Base-by-base conservation (phyloP, 768 basidiomycete genomes). In the Lentinus brumalis region DNA sequence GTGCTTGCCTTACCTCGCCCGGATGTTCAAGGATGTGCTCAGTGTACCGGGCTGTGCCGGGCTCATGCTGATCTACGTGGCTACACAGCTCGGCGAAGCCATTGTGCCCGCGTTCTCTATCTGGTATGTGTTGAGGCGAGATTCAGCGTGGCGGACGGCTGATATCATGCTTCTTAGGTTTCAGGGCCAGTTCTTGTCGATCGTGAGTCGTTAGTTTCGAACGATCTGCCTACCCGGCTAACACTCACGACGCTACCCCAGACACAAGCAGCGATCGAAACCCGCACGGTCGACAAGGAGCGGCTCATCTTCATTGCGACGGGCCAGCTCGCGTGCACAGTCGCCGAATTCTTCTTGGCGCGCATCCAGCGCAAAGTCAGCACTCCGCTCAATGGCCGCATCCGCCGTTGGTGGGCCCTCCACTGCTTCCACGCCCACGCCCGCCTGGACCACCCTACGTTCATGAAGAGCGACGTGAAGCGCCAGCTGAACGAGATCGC, bases 361-460 rank as follows among this genome's bases (percentile, higher is more conserved):
- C 74, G 80, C 60, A 67, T 68, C 51, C 77, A 75, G 30, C 6
- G 7, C 11, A 26, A 29, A n/a, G 30, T 57, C 11, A 42, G 38
- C 4, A n/a, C 4, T 18, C 85, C 84, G 1, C 80, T 92, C 56
- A 83, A 85, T 62, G 70, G 69, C 38, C 78, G 82, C 39, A 86
- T 90, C 67, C 85, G 84, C 61, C 79, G 76, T 55, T 81, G 81
- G 71, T 91, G 86, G 68, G 78, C 85, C 2, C 71, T 80, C 11
- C 86, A 86, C 62, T 82, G 83, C 53, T 91, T 90, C 71, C 76
- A 77, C 31, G 86, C 87, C 12, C 81, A 87, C 71, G 84, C 83
- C n/a, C 83, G 91, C 5, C 79, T 93, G 35, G 91, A 93, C 69
- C 77, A 91, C 4, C 89, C 89, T 0, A 91, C 91, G 0, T 92